Evolutionary conservation across 1,139 yeast species (phyloP), one percentile per base, ranked within the genome.

Genomic region (Pichia sp.): DNA sequence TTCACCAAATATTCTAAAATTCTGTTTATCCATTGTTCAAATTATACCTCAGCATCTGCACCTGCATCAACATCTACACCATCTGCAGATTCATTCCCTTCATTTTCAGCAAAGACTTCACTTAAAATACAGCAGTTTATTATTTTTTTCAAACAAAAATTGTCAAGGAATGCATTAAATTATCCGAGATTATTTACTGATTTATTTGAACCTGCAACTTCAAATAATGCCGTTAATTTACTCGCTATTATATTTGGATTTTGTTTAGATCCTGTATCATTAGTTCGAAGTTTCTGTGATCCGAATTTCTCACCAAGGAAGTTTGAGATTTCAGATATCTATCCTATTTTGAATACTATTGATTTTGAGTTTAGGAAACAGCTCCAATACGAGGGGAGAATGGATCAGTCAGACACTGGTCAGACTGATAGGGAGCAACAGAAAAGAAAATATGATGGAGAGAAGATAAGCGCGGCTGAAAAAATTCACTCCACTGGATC

Each of bases 161-260:
- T 55, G 21, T 50, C 51, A 14, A 54, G 51, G 43, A 43, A 53
- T 23, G 49, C 58, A 2, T 42, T 55, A 24, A 51, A 47, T 35
- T 46, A 43, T 18, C 62, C 62, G 3, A 49, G 50, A 28, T 26
- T 43, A 3, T 49, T 46, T 18, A 23, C 48, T 5, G 48, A 46
- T 24, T 26, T 58, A 19, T 52, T 59, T 36, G 56, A 54, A 22
- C 57, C 58, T 6, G 40, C 46, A n/a, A 44, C 53, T 10, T 33
- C 44, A 3, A 50, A 52, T 25, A 55, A 57, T 37, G 56, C 61
- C 2, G 42, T 57, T n/a, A 60, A 60, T 43, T 39, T 59, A 11
- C 42, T 60, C 17, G 43, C 58, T 1, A 38, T 58, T 6, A 48
- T 59, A 4, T 58, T 57, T 41, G 50, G 55, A 2, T 55, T 59